Conservation (phyloP, 2,329 filamentous ascomycete genomes). For the Beauveria sp. region DNA sequence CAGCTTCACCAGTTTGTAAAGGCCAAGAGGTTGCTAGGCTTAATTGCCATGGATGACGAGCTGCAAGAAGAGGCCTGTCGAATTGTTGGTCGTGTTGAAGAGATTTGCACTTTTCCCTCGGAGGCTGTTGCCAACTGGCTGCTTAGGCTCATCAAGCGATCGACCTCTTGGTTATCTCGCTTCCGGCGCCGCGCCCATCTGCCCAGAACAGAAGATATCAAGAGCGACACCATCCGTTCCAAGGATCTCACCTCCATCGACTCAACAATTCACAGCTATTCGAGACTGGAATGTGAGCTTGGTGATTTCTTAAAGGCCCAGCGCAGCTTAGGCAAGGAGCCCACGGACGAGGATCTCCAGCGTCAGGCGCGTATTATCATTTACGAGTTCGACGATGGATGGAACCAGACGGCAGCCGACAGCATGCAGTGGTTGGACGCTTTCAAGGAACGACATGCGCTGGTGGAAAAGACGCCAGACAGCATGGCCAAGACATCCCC, state of each 20-base stretch:
- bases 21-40: slow-evolving; percentile 43
- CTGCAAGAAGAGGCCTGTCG: slow-evolving; percentile 52
- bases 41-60: slow-evolving; percentile 52
- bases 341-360: slow-evolving; percentile 48
- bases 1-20: slow-evolving; percentile 47
- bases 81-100: slow-evolving; percentile 50
- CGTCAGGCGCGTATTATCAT: slow-evolving; percentile 52
- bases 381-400: slow-evolving; percentile 53
- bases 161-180: slow-evolving; percentile 45
- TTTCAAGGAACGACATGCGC: slow-evolving; percentile 42
- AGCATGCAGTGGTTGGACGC: slow-evolving; percentile 44
- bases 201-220: slow-evolving; percentile 49
- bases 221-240: slow-evolving; percentile 39
- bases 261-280: slow-evolving; percentile 52
- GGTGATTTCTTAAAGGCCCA: slow-evolving; percentile 43
- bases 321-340: slow-evolving; percentile 36
- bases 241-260: slow-evolving; percentile 49
- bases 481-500: slow-evolving; percentile 6
- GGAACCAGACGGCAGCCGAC: slow-evolving; percentile 57
- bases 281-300: slow-evolving; percentile 48
- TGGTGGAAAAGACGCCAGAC: slow-evolving; percentile 10
- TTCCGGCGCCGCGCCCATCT: slow-evolving; percentile 51
- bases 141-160: slow-evolving; percentile 41
- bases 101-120: slow-evolving; percentile 39
- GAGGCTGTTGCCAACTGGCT: slow-evolving; percentile 49